Conservation (phyloP, 495 filamentous ascomycete species). For the Hypomontagnella monticulosa region DNA sequence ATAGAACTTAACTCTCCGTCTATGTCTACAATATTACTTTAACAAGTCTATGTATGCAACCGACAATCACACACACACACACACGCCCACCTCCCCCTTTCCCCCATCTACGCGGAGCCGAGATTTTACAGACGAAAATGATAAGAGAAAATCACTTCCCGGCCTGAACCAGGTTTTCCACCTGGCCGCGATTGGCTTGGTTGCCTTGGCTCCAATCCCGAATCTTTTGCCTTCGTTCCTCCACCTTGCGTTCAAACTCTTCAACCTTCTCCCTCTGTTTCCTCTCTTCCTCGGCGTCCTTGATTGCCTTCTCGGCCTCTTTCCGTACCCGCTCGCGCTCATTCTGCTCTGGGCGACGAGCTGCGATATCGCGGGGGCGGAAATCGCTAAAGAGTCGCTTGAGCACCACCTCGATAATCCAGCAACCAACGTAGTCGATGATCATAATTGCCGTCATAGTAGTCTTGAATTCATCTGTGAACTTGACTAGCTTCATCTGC, state of each 20-base stretch:
- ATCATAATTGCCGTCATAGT: constrained; percentile 88
- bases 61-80: no score
- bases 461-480: constrained; percentile 86
- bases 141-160: constrained; percentile 10
- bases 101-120: not conserved
- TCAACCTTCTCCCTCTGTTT: constrained; percentile 57
- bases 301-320: constrained; percentile 66
- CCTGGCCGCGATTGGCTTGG: constrained; percentile 8
- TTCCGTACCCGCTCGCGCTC: constrained; percentile 75
- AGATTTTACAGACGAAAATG: not conserved
- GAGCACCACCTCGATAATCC: constrained; percentile 84
- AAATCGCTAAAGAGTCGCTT: constrained; percentile 92
- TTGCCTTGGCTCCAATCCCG: constrained; percentile 32
- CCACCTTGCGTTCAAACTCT: constrained; percentile 60
- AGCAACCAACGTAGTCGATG: constrained; percentile 89
- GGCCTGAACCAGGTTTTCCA: not conserved
- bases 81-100: not conserved
- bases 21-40: constrained; percentile 33
- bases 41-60: constrained; percentile 2
- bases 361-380: constrained; percentile 91
- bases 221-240: constrained; percentile 50
- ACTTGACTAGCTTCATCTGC: constrained; percentile 92
- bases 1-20: constrained; percentile 2
- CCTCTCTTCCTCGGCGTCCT: constrained; percentile 64
- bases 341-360: constrained; percentile 87